Percentiles rank a stretch among this genome's conserved stretches.
phyloP scores from a whole-genome alignment of 345 rosid species.

The Pistacia vera region DNA sequence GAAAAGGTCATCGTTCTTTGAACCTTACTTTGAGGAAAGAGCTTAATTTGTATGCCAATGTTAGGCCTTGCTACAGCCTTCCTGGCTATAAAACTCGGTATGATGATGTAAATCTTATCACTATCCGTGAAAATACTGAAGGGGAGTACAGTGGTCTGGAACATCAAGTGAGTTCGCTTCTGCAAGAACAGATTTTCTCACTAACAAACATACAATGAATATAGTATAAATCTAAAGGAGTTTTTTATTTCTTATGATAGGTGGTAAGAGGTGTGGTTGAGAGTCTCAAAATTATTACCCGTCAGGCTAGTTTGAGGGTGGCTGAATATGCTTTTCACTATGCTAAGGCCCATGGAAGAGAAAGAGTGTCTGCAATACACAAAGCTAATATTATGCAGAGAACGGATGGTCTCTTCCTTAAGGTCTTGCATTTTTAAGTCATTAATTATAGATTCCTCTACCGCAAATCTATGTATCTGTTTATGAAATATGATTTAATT shows the following conservation, averaged over 20 bases:
- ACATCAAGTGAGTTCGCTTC: constrained; percentile 74
- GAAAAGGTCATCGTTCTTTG: constrained; percentile 98
- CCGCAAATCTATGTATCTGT: neutral
- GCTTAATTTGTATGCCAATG: constrained; percentile 93
- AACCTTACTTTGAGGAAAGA: constrained; percentile 94
- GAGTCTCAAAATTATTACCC: constrained; percentile 95
- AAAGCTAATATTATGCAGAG: constrained; percentile 99
- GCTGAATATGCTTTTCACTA: constrained; percentile 98
- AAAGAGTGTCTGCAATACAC: constrained; percentile 96
- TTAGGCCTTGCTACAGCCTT: constrained; percentile 98
- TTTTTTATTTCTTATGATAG: constrained; percentile 36
- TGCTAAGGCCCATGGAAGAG: constrained; percentile 95
- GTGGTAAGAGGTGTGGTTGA: constrained; percentile 99
- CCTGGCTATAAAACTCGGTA: constrained; percentile 95
- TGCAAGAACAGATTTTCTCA: neutral
- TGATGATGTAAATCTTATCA: constrained; percentile 87
- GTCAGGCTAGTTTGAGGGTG: constrained; percentile 97
- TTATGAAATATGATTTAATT: constrained; percentile 16
- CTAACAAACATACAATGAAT: neutral
- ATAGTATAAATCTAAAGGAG: neutral
- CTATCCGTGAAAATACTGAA: constrained; percentile 97
- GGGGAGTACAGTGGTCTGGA: constrained; percentile 99
- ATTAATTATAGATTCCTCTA: neutral
- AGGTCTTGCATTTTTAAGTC: constrained; percentile 42
- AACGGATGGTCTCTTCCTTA: constrained; percentile 98